Conservation (phyloP, 495 filamentous ascomycete genomes). For the Penicillium mononematosum region DNA sequence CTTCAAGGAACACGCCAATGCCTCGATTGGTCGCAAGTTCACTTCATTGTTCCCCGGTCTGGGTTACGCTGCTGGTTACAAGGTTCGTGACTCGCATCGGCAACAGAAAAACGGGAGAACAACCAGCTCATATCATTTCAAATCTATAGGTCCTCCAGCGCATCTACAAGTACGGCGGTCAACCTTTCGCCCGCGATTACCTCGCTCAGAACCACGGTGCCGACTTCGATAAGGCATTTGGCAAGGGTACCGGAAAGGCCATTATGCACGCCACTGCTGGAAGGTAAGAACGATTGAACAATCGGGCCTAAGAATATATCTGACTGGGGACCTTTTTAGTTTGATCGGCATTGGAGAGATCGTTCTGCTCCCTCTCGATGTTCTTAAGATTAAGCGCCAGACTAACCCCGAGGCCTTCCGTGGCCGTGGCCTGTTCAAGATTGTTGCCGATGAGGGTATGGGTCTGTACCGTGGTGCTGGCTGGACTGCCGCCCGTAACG, state of each 20-base stretch:
- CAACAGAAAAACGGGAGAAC: not conserved
- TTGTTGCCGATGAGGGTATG: constrained; percentile 91
- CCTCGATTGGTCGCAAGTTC: constrained; percentile 70
- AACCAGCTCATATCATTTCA: not conserved
- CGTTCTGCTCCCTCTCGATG: constrained; percentile 88
- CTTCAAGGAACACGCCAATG: constrained; percentile 85
- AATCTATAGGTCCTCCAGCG: constrained; percentile 72
- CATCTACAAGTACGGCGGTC: constrained; percentile 98
- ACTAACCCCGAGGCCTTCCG: constrained; percentile 98
- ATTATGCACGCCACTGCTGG: constrained; percentile 97
- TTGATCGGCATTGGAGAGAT: constrained; percentile 97
- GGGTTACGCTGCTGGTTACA: constrained; percentile 97
- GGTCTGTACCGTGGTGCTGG: constrained; percentile 93
- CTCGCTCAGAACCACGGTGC: constrained; percentile 76
- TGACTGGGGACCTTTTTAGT: constrained; percentile 43
- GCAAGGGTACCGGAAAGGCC: constrained; percentile 95
- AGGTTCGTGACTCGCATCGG: constrained; percentile 52
- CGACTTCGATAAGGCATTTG: constrained; percentile 85
- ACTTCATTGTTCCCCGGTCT: constrained; percentile 95
- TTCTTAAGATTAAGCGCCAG: constrained; percentile 99
- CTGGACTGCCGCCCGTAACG: constrained; percentile 97
- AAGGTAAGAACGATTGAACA: constrained; percentile 52
- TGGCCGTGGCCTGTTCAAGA: constrained; percentile 84
- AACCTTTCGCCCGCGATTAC: constrained; percentile 93
- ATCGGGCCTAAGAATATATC: not conserved